phyloP scores from a whole-genome alignment of 78 protist species.

The Cavenderia fasciculata region DNA sequence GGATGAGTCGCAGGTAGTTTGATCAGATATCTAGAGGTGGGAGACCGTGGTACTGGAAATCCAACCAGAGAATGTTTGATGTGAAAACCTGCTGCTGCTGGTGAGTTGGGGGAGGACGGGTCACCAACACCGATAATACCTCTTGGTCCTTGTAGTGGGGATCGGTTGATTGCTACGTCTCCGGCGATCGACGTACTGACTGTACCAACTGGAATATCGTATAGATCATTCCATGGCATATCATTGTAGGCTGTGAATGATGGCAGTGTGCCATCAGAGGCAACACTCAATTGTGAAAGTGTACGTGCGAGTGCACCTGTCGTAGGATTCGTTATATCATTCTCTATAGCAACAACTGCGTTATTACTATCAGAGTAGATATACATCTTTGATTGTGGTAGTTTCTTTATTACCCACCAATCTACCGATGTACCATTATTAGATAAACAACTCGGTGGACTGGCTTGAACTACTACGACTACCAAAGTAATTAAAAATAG shows the following conservation, averaged over 20 bases:
- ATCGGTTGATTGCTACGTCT: background rate
- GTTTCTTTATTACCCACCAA: background rate
- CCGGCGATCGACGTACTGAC: too few species aligned
- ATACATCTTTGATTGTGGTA: background rate
- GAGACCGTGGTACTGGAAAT: conserved; percentile 5
- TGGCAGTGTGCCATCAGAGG: background rate
- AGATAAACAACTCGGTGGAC: background rate
- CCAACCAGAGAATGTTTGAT: background rate
- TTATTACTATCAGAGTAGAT: background rate
- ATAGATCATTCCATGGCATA: background rate
- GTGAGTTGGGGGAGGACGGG: background rate
- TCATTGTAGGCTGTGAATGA: background rate
- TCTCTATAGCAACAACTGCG: background rate
- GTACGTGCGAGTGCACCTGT: background rate
- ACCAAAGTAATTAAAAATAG: too few species aligned
- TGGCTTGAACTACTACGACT: too few species aligned
- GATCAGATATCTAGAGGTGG: background rate
- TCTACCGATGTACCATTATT: background rate
- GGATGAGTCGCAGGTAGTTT: background rate
- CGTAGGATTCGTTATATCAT: background rate
- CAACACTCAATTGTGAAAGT: background rate
- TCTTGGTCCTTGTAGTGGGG: background rate
- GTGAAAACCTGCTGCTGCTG: conserved; percentile 1
- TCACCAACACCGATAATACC: background rate
- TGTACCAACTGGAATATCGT: background rate